Evolutionary conservation across 176 grass and related monocot species (phyloP).

Genomic region (Otatea glauca): DNA sequence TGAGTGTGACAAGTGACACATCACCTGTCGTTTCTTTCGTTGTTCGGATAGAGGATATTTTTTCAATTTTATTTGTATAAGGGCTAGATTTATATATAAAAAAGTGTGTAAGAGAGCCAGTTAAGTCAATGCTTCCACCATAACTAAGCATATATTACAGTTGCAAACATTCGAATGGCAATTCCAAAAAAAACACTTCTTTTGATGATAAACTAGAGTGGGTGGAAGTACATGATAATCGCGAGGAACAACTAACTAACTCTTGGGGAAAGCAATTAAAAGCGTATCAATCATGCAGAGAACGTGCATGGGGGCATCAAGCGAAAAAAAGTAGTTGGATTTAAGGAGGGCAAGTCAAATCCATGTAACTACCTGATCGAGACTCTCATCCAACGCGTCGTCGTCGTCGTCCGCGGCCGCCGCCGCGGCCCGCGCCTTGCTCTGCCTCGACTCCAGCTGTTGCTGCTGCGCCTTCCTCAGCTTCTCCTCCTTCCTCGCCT

Average conservation of each 20-base stretch:
- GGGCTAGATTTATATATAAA: too few species aligned
- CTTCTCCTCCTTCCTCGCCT: constrained; percentile 80
- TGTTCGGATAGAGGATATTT: too few species aligned
- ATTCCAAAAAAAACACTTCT: background rate
- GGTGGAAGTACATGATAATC: background rate
- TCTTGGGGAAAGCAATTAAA: constrained; percentile 7
- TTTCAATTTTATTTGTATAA: too few species aligned
- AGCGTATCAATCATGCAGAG: constrained; percentile 35
- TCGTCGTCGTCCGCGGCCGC: constrained; percentile 30
- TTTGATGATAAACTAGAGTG: background rate
- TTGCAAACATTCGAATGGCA: background rate
- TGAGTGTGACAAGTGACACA: too few species aligned
- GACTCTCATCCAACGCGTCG: constrained; percentile 53
- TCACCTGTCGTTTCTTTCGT: too few species aligned
- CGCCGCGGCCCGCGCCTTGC: constrained; percentile 12
- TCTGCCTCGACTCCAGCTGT: constrained; percentile 42
- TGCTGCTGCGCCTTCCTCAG: constrained; percentile 62
- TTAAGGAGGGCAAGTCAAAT: constrained; percentile 21
- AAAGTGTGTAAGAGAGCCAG: too few species aligned
- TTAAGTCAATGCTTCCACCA: background rate
- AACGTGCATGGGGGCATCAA: constrained; percentile 48
- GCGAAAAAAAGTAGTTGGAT: constrained; percentile 11
- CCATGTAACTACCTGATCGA: constrained; percentile 53
- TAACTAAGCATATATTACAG: background rate
- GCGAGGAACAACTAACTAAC: constrained; percentile 45